Evolutionary conservation across 2,329 filamentous ascomycete species (phyloP).

Genomic region (Arthrobotrys entomopaga): DNA sequence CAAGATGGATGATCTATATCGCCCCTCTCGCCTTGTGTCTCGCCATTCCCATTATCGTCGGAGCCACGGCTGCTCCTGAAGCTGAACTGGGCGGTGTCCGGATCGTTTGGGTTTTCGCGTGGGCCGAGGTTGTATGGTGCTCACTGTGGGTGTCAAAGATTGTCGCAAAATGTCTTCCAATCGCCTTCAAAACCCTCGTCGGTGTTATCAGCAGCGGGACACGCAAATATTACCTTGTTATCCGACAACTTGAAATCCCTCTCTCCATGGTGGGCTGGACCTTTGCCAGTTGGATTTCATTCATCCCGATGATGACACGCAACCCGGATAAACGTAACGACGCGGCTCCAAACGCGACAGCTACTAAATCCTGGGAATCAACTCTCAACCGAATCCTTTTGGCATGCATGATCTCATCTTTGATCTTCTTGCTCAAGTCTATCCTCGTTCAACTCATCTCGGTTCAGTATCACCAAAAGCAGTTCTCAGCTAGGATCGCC

Average conservation of each 20-base stretch:
- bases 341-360: constrained; percentile 32
- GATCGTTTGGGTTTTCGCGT: constrained; percentile 71
- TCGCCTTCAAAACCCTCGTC: constrained; percentile 74
- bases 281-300: constrained; percentile 71
- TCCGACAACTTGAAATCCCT: constrained; percentile 73
- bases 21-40: constrained; percentile 72
- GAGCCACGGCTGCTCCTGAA: constrained; percentile 59
- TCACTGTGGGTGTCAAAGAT: constrained; percentile 75
- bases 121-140: constrained; percentile 74
- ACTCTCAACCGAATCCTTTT: constrained; percentile 73
- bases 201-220: constrained; percentile 76
- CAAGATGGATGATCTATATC: constrained; percentile 75
- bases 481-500: constrained; percentile 83
- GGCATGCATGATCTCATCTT: constrained; percentile 73
- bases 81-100: constrained; percentile 61
- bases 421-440: constrained; percentile 80
- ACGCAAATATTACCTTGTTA: constrained; percentile 75
- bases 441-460: constrained; percentile 82
- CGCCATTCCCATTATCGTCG: constrained; percentile 71
- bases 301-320: constrained; percentile 63
- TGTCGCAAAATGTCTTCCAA: constrained; percentile 70
- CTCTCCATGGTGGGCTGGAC: constrained; percentile 77
- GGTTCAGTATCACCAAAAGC: constrained; percentile 84
- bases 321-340: constrained; percentile 56
- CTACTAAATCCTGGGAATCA: constrained; percentile 62